These are phyloP conservation scores for Podaxis sp. DNA, from an alignment of 768 basidiomycete genomes.

Conservation along the genomic window DNA sequence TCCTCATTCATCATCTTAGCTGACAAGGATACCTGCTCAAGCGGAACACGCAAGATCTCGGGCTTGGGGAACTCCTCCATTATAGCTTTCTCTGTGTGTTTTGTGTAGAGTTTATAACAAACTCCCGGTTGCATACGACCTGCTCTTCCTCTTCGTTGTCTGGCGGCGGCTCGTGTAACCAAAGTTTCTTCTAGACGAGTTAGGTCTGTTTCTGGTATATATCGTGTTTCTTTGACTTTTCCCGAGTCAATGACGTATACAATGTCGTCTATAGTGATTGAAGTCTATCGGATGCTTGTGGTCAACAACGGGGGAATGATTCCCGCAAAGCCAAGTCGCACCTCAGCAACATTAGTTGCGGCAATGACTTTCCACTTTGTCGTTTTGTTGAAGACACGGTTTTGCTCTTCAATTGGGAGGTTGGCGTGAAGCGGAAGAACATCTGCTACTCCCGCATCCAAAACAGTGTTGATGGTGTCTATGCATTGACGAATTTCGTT, in stretches of 20 bases:
- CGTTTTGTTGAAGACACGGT: constrained; percentile 65
- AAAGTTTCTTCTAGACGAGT: constrained; percentile 79
- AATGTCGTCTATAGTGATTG: constrained; percentile 89
- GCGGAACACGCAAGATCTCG: constrained; percentile 84
- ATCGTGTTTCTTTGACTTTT: constrained; percentile 81
- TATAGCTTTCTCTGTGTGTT: constrained; percentile 53
- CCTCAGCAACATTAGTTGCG: constrained; percentile 91
- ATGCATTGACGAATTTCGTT: constrained; percentile 84
- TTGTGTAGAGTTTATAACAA: constrained; percentile 88
- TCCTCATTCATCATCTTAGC: constrained; percentile 79
- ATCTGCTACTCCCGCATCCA: constrained; percentile 38
- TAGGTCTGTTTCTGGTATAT: constrained; percentile 68
- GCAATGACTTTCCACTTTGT: constrained; percentile 81
- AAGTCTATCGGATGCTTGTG: constrained; percentile 55
- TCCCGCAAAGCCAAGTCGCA: constrained; percentile 26
- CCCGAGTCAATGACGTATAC: constrained; percentile 84
- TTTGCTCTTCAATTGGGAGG: constrained; percentile 82
- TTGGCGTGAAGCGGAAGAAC: constrained; percentile 89
- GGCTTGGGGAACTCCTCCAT: constrained; percentile 72
- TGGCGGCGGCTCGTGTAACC: constrained; percentile 75
- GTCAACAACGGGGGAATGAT: neutral
- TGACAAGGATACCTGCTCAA: constrained; percentile 79
- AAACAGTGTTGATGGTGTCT: constrained; percentile 46
- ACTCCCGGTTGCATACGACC: constrained; percentile 81
- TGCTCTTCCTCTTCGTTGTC: constrained; percentile 86